Evolutionary conservation across 1,284 basidiomycete genomes (phyloP), one percentile per base, ranked within the genome.

Genomic region (Cryptococcus maquisensis): DNA sequence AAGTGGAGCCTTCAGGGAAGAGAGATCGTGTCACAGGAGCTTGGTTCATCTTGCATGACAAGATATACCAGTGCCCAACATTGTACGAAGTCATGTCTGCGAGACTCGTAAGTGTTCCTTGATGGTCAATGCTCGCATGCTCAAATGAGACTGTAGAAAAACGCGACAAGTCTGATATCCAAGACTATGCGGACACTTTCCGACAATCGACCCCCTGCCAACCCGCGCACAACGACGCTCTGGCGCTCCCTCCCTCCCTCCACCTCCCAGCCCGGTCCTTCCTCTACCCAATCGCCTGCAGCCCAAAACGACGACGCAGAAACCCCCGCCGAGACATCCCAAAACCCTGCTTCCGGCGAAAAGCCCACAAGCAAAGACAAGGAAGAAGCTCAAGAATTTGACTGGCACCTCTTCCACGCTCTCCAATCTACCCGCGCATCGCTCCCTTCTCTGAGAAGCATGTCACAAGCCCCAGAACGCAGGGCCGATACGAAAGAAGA

Each of bases 31-130:
- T 68, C 4, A 62, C 60, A 1, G 69, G 62, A 21, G 60, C 63
- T 2, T 75, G 68, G 59, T 72, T 72, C 48, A 68, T 75, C 42
- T 49, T 75, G 21, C 60, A 71, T 8, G 69, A 67, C 13, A 69
- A 63, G 61, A 57, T 75, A 24, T 75, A 75, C 61, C 66, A 67
- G 44, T 60, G 65, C 35, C 73, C 73, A 1, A 65, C 62, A 8
- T 47, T 75, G 32, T 68, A 66, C 50, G 66, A 69, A 35, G 60
- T 69, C 1, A 61, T 69, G 23, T 48, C 63, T 13, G 64, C 60
- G 32, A 56, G 69, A 18, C 57, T 74, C 26, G 68, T 71, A 47
- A 51, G 68, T 62, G 20, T 9, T 24, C 28, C 24, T 39, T 48
- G 3, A 32, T 13, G 18, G 39, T 26, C 15, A 16, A 45, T 26